Percentiles rank a stretch among this genome's conserved stretches.
These are phyloP conservation scores for Hypsizygus marmoreus DNA, from an alignment of 768 basidiomycete genomes.

Conservation along the genomic window DNA sequence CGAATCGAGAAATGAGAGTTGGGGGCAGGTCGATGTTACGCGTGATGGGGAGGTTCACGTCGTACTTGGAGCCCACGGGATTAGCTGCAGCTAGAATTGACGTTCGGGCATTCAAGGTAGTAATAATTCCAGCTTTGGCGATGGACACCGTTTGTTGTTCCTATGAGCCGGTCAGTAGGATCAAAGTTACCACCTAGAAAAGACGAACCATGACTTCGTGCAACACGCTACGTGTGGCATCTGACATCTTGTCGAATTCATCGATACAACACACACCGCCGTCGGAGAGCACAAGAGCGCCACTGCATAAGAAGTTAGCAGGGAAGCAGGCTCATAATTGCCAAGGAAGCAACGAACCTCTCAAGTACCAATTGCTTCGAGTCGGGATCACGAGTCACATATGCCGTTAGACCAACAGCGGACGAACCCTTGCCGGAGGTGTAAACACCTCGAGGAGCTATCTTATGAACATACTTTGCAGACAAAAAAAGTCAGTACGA, in stretches of 20 bases:
- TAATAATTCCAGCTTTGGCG: constrained; percentile 98
- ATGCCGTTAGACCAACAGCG: constrained; percentile 97
- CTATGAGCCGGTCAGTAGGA: constrained; percentile 38
- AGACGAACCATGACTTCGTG: constrained; percentile 92
- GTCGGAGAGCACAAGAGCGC: constrained; percentile 91
- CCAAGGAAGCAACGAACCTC: constrained; percentile 51
- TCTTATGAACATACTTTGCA: constrained; percentile 93
- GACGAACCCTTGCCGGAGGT: constrained; percentile 98
- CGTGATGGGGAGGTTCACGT: constrained; percentile 88
- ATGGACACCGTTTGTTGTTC: constrained; percentile 99
- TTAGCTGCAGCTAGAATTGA: constrained; percentile 98
- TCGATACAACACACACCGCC: constrained; percentile 99
- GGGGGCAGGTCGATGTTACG: constrained; percentile 97
- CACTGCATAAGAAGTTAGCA: constrained; percentile 46
- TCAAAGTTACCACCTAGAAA: not conserved
- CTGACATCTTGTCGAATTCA: constrained; percentile 99
- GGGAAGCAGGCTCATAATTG: not conserved
- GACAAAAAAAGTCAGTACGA: not conserved
- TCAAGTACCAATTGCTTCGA: constrained; percentile 97
- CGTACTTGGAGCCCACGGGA: constrained; percentile 94
- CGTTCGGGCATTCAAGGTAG: constrained; percentile 96
- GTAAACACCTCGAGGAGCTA: constrained; percentile 96
- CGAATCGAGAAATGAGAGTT: constrained; percentile 96
- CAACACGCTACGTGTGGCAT: constrained; percentile 93
- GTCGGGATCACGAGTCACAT: constrained; percentile 97